Base-by-base conservation (phyloP, 2,329 filamentous ascomycete species). In the Colletotrichum sp. region DNA sequence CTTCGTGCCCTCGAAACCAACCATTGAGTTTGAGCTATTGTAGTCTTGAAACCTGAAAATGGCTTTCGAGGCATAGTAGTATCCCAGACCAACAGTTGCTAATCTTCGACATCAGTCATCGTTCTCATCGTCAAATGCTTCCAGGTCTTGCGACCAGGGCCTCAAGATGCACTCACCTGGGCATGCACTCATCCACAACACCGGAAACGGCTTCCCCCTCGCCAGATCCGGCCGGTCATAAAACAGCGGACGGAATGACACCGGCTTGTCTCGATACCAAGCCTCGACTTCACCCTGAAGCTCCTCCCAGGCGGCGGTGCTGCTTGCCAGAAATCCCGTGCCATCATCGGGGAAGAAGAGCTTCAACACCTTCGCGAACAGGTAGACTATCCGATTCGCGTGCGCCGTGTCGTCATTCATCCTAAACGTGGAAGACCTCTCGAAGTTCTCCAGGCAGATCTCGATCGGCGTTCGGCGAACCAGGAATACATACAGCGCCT, bases 401-500 rank as follows among this genome's bases (percentile, higher is more conserved):
- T 75, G 73, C 3, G 79, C 71, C 7, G 78, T 77, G 63, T 79
- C 78, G 3, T 80, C 78, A 5, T 30, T 69, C 26, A 75, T 69
- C 3, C 30, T 52, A 6, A 80, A 80, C 1, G 78, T 77, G 1
- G 77, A 76, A 2, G 75, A 78, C 24, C 69, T 24, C 44, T 79
- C 77, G 59, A 79, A 80, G 28, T 68, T 78, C 57, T 77, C 76
- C 6, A 80, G 66, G 39, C 69, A 65, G 9, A 81, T 78, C 13
- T 78, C 69, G 7, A 80, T 68, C 4, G 74, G 79, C 10, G 79
- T 69, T 9, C 75, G 69, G 24, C 73, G 78, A 0, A 80, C 80
- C 6, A 87, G 77, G 8, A 82, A 84, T 1, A 86, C 81, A 77
- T 86, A 86, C 13, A 86, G 84, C 44, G 85, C 84, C 75, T 87